These are phyloP conservation scores for Kodamaea plutei DNA, from an alignment of 1,139 yeast species.

Conservation along the genomic window DNA sequence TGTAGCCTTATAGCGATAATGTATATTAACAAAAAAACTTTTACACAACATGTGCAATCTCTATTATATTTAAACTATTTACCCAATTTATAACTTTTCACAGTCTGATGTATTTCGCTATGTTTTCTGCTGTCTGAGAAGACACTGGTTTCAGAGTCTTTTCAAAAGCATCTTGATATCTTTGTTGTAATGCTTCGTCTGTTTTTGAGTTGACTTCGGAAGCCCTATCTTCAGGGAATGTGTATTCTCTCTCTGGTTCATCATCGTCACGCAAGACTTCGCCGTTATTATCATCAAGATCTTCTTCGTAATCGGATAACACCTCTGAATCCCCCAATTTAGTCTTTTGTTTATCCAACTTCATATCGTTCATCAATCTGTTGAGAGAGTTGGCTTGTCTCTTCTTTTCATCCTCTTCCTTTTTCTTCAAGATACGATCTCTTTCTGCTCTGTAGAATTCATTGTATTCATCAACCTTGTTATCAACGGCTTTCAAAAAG, in stretches of 20 bases:
- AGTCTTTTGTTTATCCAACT: conserved; percentile 39
- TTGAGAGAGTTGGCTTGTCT: conserved; percentile 70
- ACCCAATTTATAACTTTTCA: too few relatives aligned
- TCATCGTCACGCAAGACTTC: conserved; percentile 63
- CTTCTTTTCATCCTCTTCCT: conserved; percentile 69
- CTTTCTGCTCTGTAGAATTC: conserved; percentile 82
- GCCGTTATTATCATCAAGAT: conserved; percentile 62
- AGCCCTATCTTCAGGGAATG: conserved; percentile 67
- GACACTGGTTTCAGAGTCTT: conserved; percentile 58
- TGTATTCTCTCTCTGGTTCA: conserved; percentile 64
- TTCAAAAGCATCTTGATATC: conserved; percentile 72
- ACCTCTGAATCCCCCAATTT: conserved; percentile 55
- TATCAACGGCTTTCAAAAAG: conserved; percentile 75
- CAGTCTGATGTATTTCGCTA: conserved; percentile 55
- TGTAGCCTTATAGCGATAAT: too few relatives aligned
- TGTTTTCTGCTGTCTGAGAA: conserved; percentile 64
- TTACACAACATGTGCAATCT: too few relatives aligned
- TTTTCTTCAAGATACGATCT: conserved; percentile 72
- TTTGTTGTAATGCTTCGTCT: conserved; percentile 57
- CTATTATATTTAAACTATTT: too few relatives aligned
- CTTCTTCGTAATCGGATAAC: conserved; percentile 59
- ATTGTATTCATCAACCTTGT: conserved; percentile 84
- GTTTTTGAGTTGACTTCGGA: conserved; percentile 52
- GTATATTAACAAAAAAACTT: too few relatives aligned
- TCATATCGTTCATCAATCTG: conserved; percentile 79